Percentiles rank a stretch among this genome's conserved stretches.
Conservation (phyloP, 106 monocot species). For the Dioscorea alata region DNA sequence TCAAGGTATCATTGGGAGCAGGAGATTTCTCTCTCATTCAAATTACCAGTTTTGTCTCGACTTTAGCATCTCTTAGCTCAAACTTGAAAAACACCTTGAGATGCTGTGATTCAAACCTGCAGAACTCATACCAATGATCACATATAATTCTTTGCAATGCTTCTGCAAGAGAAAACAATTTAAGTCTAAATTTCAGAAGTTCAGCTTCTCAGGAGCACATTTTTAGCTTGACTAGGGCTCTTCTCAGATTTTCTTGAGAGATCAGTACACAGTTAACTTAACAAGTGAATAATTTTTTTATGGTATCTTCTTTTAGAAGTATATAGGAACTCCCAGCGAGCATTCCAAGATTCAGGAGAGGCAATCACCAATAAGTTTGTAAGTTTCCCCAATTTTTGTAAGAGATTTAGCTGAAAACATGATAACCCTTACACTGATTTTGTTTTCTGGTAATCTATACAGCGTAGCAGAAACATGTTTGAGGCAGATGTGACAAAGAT, state of each 20-base stretch:
- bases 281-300: neutral
- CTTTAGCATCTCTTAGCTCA: too few relatives aligned
- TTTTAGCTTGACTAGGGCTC: neutral
- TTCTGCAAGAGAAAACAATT: neutral
- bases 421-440: too few relatives aligned
- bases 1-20: too few relatives aligned
- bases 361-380: slow-evolving; percentile 25
- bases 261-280: neutral
- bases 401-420: neutral
- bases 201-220: neutral
- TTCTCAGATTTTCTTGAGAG: neutral
- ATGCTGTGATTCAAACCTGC: too few relatives aligned
- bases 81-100: too few relatives aligned
- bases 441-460: neutral
- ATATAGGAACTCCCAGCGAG: slow-evolving; percentile 21
- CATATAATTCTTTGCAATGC: too few relatives aligned
- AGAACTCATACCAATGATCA: too few relatives aligned
- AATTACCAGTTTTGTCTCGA: too few relatives aligned
- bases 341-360: slow-evolving; percentile 24
- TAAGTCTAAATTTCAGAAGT: neutral
- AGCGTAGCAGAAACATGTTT: slow-evolving; percentile 20
- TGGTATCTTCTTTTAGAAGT: slow-evolving; percentile 19
- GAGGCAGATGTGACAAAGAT: slow-evolving; percentile 7
- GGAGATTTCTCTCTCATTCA: too few relatives aligned
- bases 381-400: slow-evolving; percentile 16